Conservation (phyloP, 805 yeast species). For the Candida palmyrensis region DNA sequence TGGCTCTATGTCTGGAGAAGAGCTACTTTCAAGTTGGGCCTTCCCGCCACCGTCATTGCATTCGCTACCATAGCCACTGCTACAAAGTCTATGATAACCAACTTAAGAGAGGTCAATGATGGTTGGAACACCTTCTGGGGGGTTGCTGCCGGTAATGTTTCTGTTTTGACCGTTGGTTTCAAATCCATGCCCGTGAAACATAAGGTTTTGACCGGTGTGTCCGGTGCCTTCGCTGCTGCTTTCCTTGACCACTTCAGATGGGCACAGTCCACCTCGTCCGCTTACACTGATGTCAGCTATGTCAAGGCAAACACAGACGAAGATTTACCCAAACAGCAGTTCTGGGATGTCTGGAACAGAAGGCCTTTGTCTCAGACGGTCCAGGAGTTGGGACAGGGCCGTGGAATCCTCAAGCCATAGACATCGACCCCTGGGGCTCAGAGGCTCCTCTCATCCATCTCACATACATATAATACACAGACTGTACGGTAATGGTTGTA, state of each 20-base stretch:
- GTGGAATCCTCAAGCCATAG: slow-evolving; percentile 47
- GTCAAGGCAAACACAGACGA: slow-evolving; percentile 35
- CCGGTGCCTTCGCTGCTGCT: slow-evolving; percentile 35
- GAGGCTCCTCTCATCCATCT: neutral
- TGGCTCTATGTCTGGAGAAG: slow-evolving; percentile 40
- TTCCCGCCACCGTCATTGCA: slow-evolving; percentile 34
- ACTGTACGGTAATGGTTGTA: no score
- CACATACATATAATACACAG: slow-evolving; percentile 1
- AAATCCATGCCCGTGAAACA: slow-evolving; percentile 37
- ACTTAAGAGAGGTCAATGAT: slow-evolving; percentile 59
- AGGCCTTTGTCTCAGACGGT: slow-evolving; percentile 78
- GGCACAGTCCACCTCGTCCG: slow-evolving; percentile 37
- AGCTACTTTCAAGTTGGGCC: slow-evolving; percentile 36
- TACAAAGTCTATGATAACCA: slow-evolving; percentile 45
- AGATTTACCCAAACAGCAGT: slow-evolving; percentile 40
- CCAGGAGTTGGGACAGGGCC: slow-evolving; percentile 65
- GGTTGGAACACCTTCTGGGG: slow-evolving; percentile 63
- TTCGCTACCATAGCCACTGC: slow-evolving; percentile 50
- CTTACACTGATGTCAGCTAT: slow-evolving; percentile 33
- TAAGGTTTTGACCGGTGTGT: slow-evolving; percentile 34
- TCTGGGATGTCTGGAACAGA: slow-evolving; percentile 80
- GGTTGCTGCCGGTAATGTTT: slow-evolving; percentile 47
- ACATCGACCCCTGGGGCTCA: neutral
- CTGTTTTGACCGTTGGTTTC: slow-evolving; percentile 40
- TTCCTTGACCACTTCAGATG: slow-evolving; percentile 33